phyloP scores from a whole-genome alignment of 129 eudicot species.

The Flaveria ramosissima region DNA sequence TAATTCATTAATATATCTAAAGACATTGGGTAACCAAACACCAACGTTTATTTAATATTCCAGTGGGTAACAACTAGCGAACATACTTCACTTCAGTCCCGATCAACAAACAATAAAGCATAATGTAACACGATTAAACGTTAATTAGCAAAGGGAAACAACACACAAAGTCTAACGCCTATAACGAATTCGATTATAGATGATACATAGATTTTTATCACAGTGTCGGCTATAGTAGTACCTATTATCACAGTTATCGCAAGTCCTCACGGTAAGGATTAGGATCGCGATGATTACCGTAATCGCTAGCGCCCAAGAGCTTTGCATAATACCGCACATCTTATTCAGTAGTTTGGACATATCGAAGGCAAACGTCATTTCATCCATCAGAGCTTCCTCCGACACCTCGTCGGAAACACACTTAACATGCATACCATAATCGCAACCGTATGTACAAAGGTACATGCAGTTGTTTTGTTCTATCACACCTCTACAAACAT shows the following conservation, averaged over 20 bases:
- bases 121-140: neutral
- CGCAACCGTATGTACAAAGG: slow-evolving; percentile 25
- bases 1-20: neutral
- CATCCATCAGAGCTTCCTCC: slow-evolving; percentile 14
- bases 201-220: neutral
- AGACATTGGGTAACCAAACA: neutral
- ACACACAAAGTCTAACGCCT: neutral
- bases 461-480: slow-evolving; percentile 27
- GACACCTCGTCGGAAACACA: slow-evolving; percentile 14
- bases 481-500: slow-evolving; percentile 22
- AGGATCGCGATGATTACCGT: neutral
- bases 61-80: neutral
- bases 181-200: neutral
- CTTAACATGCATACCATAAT: slow-evolving; percentile 30
- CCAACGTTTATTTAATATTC: neutral
- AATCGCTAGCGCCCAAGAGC: neutral
- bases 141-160: neutral
- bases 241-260: neutral
- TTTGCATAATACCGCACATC: neutral
- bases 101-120: neutral
- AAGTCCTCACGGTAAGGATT: neutral
- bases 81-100: neutral
- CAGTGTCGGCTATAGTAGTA: neutral
- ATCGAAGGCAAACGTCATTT: slow-evolving; percentile 14
- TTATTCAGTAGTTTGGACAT: slow-evolving; percentile 21